Evolutionary conservation across 2,329 filamentous ascomycete genomes (phyloP), one percentile per base, ranked within the genome.

Genomic region (Colletotrichum echinochloae): DNA sequence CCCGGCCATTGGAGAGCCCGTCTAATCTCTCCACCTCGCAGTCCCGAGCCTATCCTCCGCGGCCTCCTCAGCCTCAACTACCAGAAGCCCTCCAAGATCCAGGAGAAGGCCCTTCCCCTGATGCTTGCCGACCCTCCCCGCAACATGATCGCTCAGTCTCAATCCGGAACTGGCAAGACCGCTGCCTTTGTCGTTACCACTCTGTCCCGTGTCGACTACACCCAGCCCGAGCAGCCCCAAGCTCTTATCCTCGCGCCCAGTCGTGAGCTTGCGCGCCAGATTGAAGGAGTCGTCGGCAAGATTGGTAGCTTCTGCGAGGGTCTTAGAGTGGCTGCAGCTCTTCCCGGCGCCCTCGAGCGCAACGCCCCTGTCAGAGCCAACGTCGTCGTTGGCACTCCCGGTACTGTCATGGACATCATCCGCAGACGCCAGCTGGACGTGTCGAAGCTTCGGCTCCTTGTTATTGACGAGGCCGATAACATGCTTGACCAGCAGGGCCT

Each of bases 141-240:
- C 74, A 98, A 98, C 82, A 92, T 99, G 88, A 95, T 99, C 78
- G 96, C 95, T 4, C 96, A 99, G 83, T 99, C 96, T n/a, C 96
- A 99, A 81, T 99, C 96, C 2, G 96, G 96, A 76, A 99, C 96
- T 26, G 96, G 96, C 78, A 99, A 99, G 86, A 99, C 96, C 0
- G 96, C 95, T 26, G 96, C 96, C 28, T 99, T 99, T 80, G 93
- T 96, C 55, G 91, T 97, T 72, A 97, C 97, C 72, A 92, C 97
- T 71, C 88, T 99, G 49, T 93, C 93, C 69, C 94, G 96, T 73
- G 83, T 98, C 78, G 94, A 99, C 77, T 88, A 95, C 69, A 84
- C 78, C 61, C 87, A 88, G 73, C 86, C 90, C 26, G 83, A 89
- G 35, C 86, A 88, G 74, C 95, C 95, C 1, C 96, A 99, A 83